phyloP scores from a whole-genome alignment of 495 filamentous ascomycete genomes.

The Cercophora samala region DNA sequence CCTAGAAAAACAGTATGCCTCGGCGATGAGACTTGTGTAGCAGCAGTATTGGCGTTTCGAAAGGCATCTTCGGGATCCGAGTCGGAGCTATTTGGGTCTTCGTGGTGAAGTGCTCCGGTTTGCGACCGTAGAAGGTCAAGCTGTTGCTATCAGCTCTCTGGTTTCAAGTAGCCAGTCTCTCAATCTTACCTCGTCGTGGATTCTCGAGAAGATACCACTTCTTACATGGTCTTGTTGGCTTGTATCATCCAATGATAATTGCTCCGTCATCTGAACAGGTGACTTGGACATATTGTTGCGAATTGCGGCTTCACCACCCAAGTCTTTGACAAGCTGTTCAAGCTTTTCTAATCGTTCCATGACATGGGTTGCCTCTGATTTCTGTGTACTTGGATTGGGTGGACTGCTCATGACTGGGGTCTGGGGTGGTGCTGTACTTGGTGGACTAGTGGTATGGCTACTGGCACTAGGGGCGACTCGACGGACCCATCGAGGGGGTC shows the following conservation, averaged over 20 bases:
- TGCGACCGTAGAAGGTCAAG: conserved; percentile 45
- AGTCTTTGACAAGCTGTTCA: conserved; percentile 55
- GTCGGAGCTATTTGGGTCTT: conserved; percentile 41
- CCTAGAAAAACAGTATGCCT: conserved; percentile 55
- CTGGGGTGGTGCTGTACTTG: conserved; percentile 9
- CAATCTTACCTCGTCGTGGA: conserved; percentile 50
- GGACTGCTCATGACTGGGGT: conserved; percentile 19
- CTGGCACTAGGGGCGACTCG: conserved; percentile 24
- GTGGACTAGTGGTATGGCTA: not conserved
- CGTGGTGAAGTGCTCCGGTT: conserved; percentile 28
- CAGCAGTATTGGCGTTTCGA: conserved; percentile 38
- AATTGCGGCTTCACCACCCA: conserved; percentile 44
- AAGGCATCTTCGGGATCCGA: conserved; percentile 33
- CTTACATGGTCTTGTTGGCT: conserved; percentile 48
- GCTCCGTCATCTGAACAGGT: conserved; percentile 8
- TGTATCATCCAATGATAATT: conserved; percentile 42
- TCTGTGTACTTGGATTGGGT: conserved; percentile 10
- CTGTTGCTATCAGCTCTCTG: conserved; percentile 23
- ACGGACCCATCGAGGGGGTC: conserved; percentile 52
- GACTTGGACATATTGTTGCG: conserved; percentile 38
- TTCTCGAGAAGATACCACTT: conserved; percentile 52
- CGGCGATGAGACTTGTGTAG: conserved; percentile 43
- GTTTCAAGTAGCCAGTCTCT: not conserved
- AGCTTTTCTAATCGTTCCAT: conserved; percentile 53
- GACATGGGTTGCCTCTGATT: conserved; percentile 29